Evolutionary conservation across 257 asterid species (phyloP), one percentile per base, ranked within the genome.

Genomic region (Voacanga thouarsii): DNA sequence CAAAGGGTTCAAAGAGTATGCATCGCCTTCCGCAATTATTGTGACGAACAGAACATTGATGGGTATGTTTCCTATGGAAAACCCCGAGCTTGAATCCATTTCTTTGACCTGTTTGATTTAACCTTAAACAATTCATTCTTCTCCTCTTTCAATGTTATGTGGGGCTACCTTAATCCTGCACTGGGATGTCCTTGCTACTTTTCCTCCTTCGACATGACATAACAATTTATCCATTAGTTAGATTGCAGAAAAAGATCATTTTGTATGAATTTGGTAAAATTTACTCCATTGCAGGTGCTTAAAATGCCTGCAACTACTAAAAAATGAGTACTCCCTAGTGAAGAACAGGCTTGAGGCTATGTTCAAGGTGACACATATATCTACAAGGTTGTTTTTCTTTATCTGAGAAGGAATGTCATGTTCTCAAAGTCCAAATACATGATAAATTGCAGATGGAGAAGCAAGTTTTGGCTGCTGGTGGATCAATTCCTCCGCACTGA

Each of bases 321-420:
- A 83, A 72, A 86, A 84, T 15, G 98, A 92, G 83, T 92, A 87
- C 82, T 68, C 45, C 74, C 81, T 85, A n/a, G 92, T 92, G 84
- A 93, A 86, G 88, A 88, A 79, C 90, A 90, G 89, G 88, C 88
- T 92, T 74, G 95, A 93, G 77, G 79, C 90, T 74, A 80, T 93
- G 88, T 87, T 92, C 78, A 83, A 91, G 92, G 98, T 89, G 82
- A 75, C 84, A 72, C 66, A 12, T n/a, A 6, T 15, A 72, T 18
- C 41, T 30, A 41, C 24, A 56, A 44, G 7, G n/a, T 23, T 21
- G 3, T 59, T 28, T 47, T 15, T 12, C 14, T 57, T 78, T 47
- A 30, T 12, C 2, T 10, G 0, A 41, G 3, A 12, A 0, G 24
- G 18, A 4, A 18, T 21, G 0, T 61, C 18, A 59, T 0, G 4